phyloP scores from a whole-genome alignment of 129 eudicot species.

The Scalesia atractyloides region DNA sequence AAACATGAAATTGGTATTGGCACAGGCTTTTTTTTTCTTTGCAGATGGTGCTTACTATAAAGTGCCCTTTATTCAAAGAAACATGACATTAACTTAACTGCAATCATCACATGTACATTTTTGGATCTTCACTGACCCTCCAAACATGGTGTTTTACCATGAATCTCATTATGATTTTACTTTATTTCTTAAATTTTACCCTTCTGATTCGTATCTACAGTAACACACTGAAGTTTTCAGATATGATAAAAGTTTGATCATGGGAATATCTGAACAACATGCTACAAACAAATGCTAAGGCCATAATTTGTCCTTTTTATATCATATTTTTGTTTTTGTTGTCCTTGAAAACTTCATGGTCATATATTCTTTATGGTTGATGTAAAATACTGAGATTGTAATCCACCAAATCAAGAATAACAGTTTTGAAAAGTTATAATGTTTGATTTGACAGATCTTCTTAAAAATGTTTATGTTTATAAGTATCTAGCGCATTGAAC shows the following conservation, averaged over 20 bases:
- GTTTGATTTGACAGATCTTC: neutral
- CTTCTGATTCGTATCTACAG: conserved; percentile 32
- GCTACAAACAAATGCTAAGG: conserved; percentile 21
- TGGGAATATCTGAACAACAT: conserved; percentile 20
- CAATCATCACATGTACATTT: conserved; percentile 29
- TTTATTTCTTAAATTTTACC: conserved; percentile 22
- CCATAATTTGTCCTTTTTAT: conserved; percentile 7
- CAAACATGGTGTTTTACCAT: conserved; percentile 34
- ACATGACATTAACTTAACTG: conserved; percentile 14
- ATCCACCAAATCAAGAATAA: neutral
- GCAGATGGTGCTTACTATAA: conserved; percentile 6
- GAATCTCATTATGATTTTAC: conserved; percentile 36
- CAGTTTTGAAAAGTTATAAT: neutral
- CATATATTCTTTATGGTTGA: neutral
- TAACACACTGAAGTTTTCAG: conserved; percentile 30
- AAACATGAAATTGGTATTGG: neutral
- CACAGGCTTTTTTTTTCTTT: neutral
- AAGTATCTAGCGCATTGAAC: too few species aligned
- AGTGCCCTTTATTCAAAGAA: neutral
- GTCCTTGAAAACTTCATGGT: neutral
- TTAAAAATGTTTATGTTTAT: neutral
- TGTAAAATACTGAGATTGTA: neutral
- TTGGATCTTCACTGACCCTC: conserved; percentile 30
- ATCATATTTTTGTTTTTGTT: neutral
- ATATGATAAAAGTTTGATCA: conserved; percentile 17